Evolutionary conservation across 345 rosid genomes (phyloP).

Genomic region (Geranium brycei): DNA sequence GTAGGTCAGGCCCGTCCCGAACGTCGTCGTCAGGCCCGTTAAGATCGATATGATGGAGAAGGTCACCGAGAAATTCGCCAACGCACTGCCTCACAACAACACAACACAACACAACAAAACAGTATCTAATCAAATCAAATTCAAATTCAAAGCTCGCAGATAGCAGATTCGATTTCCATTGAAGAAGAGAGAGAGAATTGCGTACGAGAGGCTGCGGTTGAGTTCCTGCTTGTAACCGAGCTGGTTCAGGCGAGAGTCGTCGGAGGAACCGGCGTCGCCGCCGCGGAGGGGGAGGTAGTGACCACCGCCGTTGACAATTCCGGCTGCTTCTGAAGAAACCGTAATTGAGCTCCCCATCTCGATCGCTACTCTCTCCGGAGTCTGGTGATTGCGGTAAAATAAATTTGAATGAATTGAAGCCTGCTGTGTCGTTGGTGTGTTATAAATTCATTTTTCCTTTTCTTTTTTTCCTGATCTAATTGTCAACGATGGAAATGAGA

Average conservation of each 20-base stretch:
- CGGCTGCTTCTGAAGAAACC: background rate
- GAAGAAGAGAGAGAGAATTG: background rate
- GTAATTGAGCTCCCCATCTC: background rate
- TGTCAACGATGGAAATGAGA: background rate
- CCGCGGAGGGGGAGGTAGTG: background rate
- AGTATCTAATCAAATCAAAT: too few relatives aligned
- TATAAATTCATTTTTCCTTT: too few relatives aligned
- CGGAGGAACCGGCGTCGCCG: conserved; percentile 7
- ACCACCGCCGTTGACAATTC: background rate
- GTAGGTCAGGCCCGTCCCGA: conserved; percentile 28
- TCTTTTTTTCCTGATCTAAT: background rate
- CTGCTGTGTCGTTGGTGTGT: background rate
- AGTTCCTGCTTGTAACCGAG: conserved; percentile 60
- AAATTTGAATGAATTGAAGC: background rate
- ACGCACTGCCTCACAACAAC: conserved; percentile 17
- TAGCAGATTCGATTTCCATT: too few relatives aligned
- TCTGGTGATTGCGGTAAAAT: too few relatives aligned
- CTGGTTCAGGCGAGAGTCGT: conserved; percentile 21
- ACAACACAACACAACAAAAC: too few relatives aligned
- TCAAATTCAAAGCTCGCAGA: too few relatives aligned
- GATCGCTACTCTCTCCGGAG: background rate
- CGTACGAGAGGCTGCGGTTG: conserved; percentile 42
- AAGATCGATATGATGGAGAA: conserved; percentile 37
- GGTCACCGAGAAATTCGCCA: conserved; percentile 37
- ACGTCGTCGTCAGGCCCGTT: conserved; percentile 38